Conservation (phyloP, 176 grass and related monocot species). For the Miscanthus lutarioriparius region DNA sequence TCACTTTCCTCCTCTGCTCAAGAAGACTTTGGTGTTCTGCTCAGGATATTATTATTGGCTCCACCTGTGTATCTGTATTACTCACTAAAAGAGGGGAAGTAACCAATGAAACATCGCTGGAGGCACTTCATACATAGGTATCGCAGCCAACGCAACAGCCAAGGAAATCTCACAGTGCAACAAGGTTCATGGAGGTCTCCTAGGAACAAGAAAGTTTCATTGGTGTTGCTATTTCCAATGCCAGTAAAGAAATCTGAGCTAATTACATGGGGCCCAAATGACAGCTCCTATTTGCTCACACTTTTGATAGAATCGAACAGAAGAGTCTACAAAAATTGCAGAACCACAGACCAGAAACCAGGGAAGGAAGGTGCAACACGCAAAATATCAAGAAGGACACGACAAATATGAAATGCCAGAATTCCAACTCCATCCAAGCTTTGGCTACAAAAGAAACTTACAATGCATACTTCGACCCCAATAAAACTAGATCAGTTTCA, state of each 20-base stretch:
- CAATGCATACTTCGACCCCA: background rate
- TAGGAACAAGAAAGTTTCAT: background rate
- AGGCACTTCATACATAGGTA: background rate
- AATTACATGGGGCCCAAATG: background rate
- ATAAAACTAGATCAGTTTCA: background rate
- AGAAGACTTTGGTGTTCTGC: slow-evolving; percentile 20
- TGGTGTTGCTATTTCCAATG: background rate
- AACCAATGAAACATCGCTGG: background rate
- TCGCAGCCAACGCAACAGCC: background rate
- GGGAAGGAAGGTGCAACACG: background rate
- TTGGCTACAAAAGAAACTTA: background rate
- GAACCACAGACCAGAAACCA: background rate
- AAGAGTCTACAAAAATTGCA: background rate
- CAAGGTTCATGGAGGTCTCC: background rate
- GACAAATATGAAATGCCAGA: background rate
- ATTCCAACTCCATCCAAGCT: background rate
- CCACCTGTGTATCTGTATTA: background rate
- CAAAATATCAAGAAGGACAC: background rate
- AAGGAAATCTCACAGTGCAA: background rate
- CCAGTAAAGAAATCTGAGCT: background rate
- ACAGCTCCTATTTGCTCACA: background rate
- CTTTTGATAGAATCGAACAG: background rate
- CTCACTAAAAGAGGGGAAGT: background rate
- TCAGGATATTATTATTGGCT: slow-evolving; percentile 5
- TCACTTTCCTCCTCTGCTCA: background rate